Base-by-base conservation (phyloP, 768 basidiomycete genomes). In the Erythrobasidium yunnanense region DNA sequence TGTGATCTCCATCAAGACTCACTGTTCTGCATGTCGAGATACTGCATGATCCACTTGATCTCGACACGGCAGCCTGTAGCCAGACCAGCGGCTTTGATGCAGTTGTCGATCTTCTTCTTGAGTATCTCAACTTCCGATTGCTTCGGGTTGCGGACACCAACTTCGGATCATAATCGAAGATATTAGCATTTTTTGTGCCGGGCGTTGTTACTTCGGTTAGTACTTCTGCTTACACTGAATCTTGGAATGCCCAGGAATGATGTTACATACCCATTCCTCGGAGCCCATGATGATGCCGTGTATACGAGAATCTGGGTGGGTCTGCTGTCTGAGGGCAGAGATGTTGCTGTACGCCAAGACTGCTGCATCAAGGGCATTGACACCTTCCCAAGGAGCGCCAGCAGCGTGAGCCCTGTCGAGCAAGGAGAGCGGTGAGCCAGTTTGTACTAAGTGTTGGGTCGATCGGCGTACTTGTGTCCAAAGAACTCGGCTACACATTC, bases 321-420 rank as follows among this genome's bases (percentile, higher is more conserved):
- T 83, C 77, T 93, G 90, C 50, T 93, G 90, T 13, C 90, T 82
- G 51, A 93, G 80, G 23, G 84, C 83, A 2, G 88, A 85, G 45
- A 93, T 80, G 51, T 82, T 80, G 6, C 84, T 83, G 74, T 92
- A 91, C 0, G 88, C 86, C 7, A 88, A 77, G 74, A 90, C 86
- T 0, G 89, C 89, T 0, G 90, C 90, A 72, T 92, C 90, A 47
- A 89, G 81, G 13, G 89, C 88, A 72, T 91, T 91, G 45, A 81
- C 81, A 23, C 86, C 89, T 75, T 91, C 87, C 86, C 89, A 90
- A 2, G 88, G 88, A 11, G 86, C 82, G 29, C 49, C 66, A 1
- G 57, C 69, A 11, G 67, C 67, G 32, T 65, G 67, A 46, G 63
- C 67, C 45, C 67, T 68, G 30, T 11, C 6, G 58, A 32, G 35